Evolutionary conservation across 2,329 filamentous ascomycete species (phyloP).

Genomic region (Trichoderma sp.): DNA sequence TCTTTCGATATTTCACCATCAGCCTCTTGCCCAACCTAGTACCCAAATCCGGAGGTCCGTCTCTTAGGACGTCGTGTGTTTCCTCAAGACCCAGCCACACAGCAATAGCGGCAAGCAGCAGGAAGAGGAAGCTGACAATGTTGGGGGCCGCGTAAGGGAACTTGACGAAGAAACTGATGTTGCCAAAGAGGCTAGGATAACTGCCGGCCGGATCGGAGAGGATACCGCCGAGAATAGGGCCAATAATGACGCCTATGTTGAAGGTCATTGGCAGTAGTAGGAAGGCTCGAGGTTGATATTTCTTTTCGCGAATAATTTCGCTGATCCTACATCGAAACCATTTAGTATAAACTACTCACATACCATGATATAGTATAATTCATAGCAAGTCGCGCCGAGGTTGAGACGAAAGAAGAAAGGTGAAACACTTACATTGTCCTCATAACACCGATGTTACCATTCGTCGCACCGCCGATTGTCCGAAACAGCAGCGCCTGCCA

Average conservation of each 20-base stretch:
- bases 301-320: constrained; percentile 64
- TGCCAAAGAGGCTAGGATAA: constrained; percentile 53
- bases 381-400: neutral
- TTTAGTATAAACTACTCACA: neutral
- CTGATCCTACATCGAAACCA: constrained; percentile 44
- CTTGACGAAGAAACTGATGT: constrained; percentile 43
- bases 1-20: constrained; percentile 27
- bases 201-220: constrained; percentile 63
- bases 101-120: constrained; percentile 41
- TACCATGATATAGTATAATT: neutral
- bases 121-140: constrained; percentile 48
- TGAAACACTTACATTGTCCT: constrained; percentile 59
- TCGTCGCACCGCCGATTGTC: constrained; percentile 67
- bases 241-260: constrained; percentile 71
- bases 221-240: constrained; percentile 65
- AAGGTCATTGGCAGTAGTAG: constrained; percentile 72
- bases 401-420: neutral
- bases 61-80: constrained; percentile 47
- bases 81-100: constrained; percentile 54
- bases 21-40: constrained; percentile 40
- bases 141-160: constrained; percentile 57
- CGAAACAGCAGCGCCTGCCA: constrained; percentile 71
- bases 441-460: constrained; percentile 71
- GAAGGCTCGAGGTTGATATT: constrained; percentile 69
- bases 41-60: constrained; percentile 41